Evolutionary conservation across 75 land plant species (phyloP).

Genomic region (Cryptomeria japonica): DNA sequence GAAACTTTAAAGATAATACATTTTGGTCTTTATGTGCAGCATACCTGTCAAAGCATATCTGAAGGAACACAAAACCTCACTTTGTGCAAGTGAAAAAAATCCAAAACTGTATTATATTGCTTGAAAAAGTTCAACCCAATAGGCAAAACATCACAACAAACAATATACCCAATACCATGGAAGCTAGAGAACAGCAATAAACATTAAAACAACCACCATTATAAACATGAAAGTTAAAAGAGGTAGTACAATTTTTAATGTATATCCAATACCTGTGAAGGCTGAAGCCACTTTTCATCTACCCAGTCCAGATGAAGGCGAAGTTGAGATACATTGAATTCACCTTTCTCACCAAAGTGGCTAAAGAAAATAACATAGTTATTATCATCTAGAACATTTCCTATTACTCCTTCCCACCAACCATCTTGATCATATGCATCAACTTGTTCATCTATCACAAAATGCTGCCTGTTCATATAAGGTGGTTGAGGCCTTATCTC

Average conservation of each 20-base stretch:
- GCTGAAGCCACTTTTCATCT: constrained; percentile 43
- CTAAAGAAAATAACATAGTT: constrained; percentile 48
- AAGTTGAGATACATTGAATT: constrained; percentile 29
- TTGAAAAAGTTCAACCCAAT: neutral
- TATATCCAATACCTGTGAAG: constrained; percentile 28
- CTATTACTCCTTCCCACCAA: constrained; percentile 63
- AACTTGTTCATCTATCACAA: constrained; percentile 41
- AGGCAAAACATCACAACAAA: neutral
- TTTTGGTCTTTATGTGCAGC: neutral
- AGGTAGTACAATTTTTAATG: neutral
- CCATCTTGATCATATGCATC: constrained; percentile 55
- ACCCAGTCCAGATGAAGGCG: constrained; percentile 59
- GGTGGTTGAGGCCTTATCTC: constrained; percentile 62
- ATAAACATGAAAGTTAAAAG: neutral
- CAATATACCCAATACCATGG: neutral
- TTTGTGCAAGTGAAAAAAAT: too few relatives aligned
- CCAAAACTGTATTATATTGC: neutral
- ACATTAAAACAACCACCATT: neutral
- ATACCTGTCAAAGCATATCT: neutral
- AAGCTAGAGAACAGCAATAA: neutral
- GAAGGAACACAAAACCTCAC: neutral
- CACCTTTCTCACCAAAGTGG: constrained; percentile 26
- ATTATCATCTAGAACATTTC: constrained; percentile 21
- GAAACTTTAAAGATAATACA: neutral
- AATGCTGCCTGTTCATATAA: constrained; percentile 1